phyloP scores from a whole-genome alignment of 2,329 filamentous ascomycete species.

The Fonsecaea nubica region DNA sequence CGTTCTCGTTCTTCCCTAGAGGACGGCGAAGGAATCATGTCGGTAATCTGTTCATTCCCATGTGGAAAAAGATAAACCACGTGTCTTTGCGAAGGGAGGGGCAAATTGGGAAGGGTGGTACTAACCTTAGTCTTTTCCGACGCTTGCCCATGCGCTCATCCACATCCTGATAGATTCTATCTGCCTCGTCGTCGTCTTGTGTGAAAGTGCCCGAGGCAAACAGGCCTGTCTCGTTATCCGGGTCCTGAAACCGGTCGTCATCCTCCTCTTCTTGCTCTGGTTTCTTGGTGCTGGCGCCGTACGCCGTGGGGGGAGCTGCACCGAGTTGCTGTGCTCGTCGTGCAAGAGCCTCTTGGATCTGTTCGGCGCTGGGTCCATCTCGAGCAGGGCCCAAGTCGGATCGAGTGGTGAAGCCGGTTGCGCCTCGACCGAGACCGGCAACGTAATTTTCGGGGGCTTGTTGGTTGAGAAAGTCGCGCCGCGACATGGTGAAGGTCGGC shows the following conservation, averaged over 20 bases:
- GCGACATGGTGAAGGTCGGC: conserved; percentile 59
- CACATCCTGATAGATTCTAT: conserved; percentile 92
- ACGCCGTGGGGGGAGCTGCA: conserved; percentile 72
- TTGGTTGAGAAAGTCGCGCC: conserved; percentile 88
- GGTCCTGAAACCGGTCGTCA: conserved; percentile 87
- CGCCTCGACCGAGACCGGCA: conserved; percentile 94
- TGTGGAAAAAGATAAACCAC: conserved; percentile 70
- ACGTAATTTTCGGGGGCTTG: conserved; percentile 87
- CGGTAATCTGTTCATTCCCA: conserved; percentile 78
- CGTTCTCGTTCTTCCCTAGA: conserved; percentile 90
- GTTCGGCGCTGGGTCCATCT: conserved; percentile 94
- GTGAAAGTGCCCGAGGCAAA: conserved; percentile 97
- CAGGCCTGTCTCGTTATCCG: conserved; percentile 93
- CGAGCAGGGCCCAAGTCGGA: conserved; percentile 94
- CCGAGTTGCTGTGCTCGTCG: conserved; percentile 87
- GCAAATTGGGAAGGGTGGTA: conserved; percentile 45
- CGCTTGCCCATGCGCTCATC: conserved; percentile 97
- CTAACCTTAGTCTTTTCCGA: conserved; percentile 84
- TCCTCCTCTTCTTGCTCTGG: conserved; percentile 73
- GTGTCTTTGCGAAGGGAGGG: conserved; percentile 31
- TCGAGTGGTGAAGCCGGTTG: conserved; percentile 95
- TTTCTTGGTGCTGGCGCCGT: conserved; percentile 67
- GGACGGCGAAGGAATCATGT: conserved; percentile 66
- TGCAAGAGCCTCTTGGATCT: conserved; percentile 96
- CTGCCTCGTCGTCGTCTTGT: conserved; percentile 96